Percentiles rank a stretch among this genome's conserved stretches.
phyloP scores from a whole-genome alignment of 345 rosid species.

The Turnera subulata region DNA sequence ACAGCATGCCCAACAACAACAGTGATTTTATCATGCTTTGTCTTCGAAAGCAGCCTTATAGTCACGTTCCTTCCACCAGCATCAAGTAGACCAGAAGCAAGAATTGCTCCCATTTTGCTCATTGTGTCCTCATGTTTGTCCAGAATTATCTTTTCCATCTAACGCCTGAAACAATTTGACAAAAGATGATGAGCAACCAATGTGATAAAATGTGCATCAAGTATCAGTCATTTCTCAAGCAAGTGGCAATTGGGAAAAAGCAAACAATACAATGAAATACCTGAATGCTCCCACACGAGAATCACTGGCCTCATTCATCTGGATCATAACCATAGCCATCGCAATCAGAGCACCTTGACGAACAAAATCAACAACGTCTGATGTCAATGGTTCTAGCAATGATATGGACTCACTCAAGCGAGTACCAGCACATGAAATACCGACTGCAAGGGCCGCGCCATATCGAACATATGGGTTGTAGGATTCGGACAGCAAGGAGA shows the following conservation, averaged over 20 bases:
- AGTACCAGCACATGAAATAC: conserved; percentile 99
- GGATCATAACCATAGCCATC: conserved; percentile 99
- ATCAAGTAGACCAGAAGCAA: conserved; percentile 96
- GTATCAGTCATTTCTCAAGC: too few species aligned
- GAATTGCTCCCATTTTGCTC: conserved; percentile 99
- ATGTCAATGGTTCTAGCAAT: conserved; percentile 91
- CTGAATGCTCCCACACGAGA: conserved; percentile 97
- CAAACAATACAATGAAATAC: conserved; percentile 24
- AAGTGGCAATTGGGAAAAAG: neutral
- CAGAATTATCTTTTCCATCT: conserved; percentile 84
- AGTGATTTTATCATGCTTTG: conserved; percentile 91
- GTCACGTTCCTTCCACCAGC: conserved; percentile 99
- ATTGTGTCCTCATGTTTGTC: conserved; percentile 98
- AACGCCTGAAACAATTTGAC: conserved; percentile 51
- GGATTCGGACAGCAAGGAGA: conserved; percentile 91
- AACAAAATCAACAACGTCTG: conserved; percentile 98
- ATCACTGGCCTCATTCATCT: conserved; percentile 91
- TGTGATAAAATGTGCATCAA: neutral
- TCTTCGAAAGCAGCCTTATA: conserved; percentile 85
- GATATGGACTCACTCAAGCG: conserved; percentile 98
- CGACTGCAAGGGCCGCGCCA: conserved; percentile 99
- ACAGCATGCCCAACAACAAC: conserved; percentile 98
- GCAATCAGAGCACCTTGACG: conserved; percentile 99
- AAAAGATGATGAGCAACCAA: neutral
- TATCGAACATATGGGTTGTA: conserved; percentile 99